Evolutionary conservation across 2,329 filamentous ascomycete species (phyloP), one percentile per base, ranked within the genome.

Genomic region (Coniochaeta sp.): DNA sequence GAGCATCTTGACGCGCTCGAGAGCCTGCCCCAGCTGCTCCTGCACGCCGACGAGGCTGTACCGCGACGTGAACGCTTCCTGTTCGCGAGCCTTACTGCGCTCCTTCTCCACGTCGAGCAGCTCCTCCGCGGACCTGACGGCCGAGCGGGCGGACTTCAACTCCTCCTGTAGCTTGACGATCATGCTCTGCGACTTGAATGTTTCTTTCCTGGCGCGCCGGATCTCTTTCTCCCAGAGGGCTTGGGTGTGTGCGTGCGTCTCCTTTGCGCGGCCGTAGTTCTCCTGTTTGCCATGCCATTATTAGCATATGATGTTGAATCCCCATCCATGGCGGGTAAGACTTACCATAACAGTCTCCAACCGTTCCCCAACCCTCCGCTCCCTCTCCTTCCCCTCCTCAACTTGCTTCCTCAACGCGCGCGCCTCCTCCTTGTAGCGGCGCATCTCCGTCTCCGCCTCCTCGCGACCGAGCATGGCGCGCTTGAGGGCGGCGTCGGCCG

Each of bases 161-260:
- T 89, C 85, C 59, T 89, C 86, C 63, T 89, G 85, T n/a, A 86
- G 65, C 63, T 87, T 87, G 59, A 89, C 79, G 28, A 85, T 76
- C 10, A 72, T 68, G 3, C 85, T 87, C 58, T 87, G 84, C n/a
- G 81, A 78, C 63, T 88, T 89, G 75, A 88, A 89, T 2, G 82
- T 83, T 59, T 89, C 86, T 60, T 89, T 89, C 48, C 84, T 75
- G 9, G 81, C 77, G 52, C 82, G 76, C 51, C 85, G 78, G 40
- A 88, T 83, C 65, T 89, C 86, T 64, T 89, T 89, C 60, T 89
- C 86, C 79, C 85, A 89, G 9, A 87, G 67, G 18, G 80, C 71
- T 65, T 85, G 80, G 9, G 82, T 83, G 62, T 86, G 82, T 33
- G 79, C 76, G 58, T 86, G 78, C 32, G 82, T 85, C 61, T 87